Conservation (phyloP, 305 asterid species). For the Vinca major region DNA sequence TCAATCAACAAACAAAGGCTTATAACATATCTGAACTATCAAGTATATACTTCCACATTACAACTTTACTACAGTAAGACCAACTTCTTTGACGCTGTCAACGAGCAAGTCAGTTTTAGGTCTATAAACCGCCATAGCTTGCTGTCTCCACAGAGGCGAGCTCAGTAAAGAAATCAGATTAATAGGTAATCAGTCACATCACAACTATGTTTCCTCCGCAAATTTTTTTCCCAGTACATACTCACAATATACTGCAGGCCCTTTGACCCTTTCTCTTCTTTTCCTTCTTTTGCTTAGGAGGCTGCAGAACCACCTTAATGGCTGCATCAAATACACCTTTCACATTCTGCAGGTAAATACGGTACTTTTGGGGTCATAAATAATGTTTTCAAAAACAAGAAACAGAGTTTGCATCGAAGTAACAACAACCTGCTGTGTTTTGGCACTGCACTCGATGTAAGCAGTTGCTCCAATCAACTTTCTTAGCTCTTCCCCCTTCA, state of each 20-base stretch:
- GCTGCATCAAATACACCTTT: constrained; percentile 80
- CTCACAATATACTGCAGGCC: constrained; percentile 33
- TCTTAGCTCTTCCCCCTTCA: constrained; percentile 86
- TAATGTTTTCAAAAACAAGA: neutral
- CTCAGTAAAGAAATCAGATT: neutral
- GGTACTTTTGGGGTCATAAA: neutral
- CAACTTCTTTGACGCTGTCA: constrained; percentile 12
- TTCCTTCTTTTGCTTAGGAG: constrained; percentile 63
- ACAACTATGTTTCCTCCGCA: too few relatives aligned
- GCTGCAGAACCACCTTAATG: constrained; percentile 64
- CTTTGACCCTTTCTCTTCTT: constrained; percentile 57
- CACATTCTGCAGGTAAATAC: constrained; percentile 43
- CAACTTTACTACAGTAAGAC: constrained; percentile 11
- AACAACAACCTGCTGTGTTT: constrained; percentile 69
- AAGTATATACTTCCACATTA: constrained; percentile 16
- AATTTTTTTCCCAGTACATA: neutral
- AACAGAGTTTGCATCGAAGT: neutral
- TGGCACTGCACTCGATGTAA: constrained; percentile 88
- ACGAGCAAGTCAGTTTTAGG: constrained; percentile 14
- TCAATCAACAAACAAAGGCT: neutral
- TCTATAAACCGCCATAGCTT: neutral
- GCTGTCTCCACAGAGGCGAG: neutral
- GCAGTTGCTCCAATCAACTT: constrained; percentile 78
- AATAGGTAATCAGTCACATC: neutral
- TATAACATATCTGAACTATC: constrained; percentile 7